Evolutionary conservation across 192 early-diverging fungal genomes (phyloP), one percentile per base, ranked within the genome.

Genomic region (Coemansia sp.): DNA sequence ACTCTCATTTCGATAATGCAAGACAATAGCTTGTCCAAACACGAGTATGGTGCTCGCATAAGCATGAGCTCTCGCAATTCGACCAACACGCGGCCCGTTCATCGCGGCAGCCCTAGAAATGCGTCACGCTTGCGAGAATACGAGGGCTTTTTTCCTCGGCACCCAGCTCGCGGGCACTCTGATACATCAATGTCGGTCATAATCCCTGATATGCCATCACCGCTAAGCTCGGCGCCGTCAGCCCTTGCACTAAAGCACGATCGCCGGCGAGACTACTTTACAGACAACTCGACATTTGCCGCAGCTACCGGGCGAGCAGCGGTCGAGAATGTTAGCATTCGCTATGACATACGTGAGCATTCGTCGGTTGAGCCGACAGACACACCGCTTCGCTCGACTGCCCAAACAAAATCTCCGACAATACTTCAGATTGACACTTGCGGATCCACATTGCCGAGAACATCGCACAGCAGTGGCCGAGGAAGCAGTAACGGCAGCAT

Each of bases 211-310:
- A 60, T 53, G 60, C 70, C 70, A 23, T 37, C 18, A 25, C 67
- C 73, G 33, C 51, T 76, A 37, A 55, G 67, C 57, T 69, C 73
- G 9, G 68, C 64, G 15, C 73, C 73, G 9, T 60, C 61, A 2
- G 59, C 67, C 12, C 69, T 70, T 59, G 73, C 73, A 13, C 47
- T 65, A 27, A 63, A 45, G 30, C 64, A 70, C 42, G 67, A 77
- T 46, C 55, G 73, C 21, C 63, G 73, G 38, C 68, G 68, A 37
- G 73, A 77, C 53, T 77, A 67, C 40, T 77, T 62, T 52, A 67
- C 73, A 1, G 73, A 77, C 57, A 69, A 53, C 33, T 45, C 52
- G 19, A 77, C 73, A 0, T 48, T 77, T 10, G 59, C 44, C 3
- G 73, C 73, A 15, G 73, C 73, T 11, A 77, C 66, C 59, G 73